Conservation (phyloP, 441 rosid species). For the Populus hybrid region DNA sequence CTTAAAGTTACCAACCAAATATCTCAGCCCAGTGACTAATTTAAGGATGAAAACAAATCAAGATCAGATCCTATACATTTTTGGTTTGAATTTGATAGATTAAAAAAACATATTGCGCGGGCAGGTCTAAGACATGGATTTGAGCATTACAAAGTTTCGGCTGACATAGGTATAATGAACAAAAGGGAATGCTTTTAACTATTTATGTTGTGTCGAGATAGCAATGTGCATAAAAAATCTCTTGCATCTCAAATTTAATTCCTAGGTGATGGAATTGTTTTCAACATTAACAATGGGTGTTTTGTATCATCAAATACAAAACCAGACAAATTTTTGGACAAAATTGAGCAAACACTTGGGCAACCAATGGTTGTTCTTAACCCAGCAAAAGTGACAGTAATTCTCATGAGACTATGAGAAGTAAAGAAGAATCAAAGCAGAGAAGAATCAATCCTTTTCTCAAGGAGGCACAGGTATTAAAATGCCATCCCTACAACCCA, state of each 20-base stretch:
- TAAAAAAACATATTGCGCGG: too few relatives aligned
- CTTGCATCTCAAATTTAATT: neutral
- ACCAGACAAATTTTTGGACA: neutral
- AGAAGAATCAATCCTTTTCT: too few relatives aligned
- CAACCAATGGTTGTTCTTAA: neutral
- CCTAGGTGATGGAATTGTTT: neutral
- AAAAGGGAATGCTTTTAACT: neutral
- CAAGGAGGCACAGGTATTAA: too few relatives aligned
- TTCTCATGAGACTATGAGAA: too few relatives aligned
- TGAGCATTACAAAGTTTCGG: neutral
- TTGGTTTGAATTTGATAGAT: neutral
- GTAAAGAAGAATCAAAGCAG: too few relatives aligned
- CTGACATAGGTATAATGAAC: neutral
- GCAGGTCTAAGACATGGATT: neutral
- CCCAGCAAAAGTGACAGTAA: too few relatives aligned
- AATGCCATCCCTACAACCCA: too few relatives aligned
- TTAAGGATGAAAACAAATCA: neutral
- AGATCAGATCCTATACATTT: neutral
- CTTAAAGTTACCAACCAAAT: too few relatives aligned
- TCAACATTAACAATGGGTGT: neutral
- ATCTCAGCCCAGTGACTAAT: too few relatives aligned
- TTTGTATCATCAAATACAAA: neutral
- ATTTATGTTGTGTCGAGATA: neutral
- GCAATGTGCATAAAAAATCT: neutral
- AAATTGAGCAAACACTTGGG: neutral